A percentile compares a stretch with the other conserved stretches of the same genome.
Conservation (phyloP, 1,284 basidiomycete species). For the Ganoderma sp. region DNA sequence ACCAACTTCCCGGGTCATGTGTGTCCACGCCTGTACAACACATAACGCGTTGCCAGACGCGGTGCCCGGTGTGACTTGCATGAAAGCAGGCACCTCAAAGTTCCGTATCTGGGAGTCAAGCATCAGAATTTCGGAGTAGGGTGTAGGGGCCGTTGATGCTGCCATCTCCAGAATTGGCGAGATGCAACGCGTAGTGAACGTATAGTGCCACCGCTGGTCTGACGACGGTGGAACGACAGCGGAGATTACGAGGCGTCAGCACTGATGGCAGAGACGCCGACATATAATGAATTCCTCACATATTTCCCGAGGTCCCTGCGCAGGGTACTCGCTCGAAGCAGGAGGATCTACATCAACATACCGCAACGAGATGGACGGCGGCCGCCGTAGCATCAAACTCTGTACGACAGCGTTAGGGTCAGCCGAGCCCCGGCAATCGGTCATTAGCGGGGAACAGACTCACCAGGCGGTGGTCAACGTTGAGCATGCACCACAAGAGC, state of each 20-base stretch:
- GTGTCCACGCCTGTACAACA: slow-evolving; percentile 39
- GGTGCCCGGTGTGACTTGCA: slow-evolving; percentile 35
- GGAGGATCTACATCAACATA: slow-evolving; percentile 40
- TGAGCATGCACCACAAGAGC: slow-evolving; percentile 64
- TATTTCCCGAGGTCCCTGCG: slow-evolving; percentile 26
- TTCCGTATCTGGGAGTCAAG: slow-evolving; percentile 40
- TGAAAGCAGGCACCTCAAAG: slow-evolving; percentile 35
- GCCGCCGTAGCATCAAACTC: slow-evolving; percentile 41
- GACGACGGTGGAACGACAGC: slow-evolving; percentile 5
- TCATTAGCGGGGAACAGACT: slow-evolving; percentile 19
- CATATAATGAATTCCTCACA: slow-evolving; percentile 23
- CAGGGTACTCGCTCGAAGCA: slow-evolving; percentile 27
- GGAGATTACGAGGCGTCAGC: slow-evolving; percentile 2
- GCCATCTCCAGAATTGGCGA: slow-evolving; percentile 37
- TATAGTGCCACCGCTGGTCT: slow-evolving; percentile 42
- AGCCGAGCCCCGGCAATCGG: neutral
- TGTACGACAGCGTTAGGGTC: slow-evolving; percentile 18
- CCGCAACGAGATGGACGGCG: slow-evolving; percentile 38
- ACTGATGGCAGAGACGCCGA: neutral
- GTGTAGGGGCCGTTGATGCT: slow-evolving; percentile 32
- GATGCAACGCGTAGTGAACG: slow-evolving; percentile 39
- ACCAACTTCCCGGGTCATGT: slow-evolving; percentile 64
- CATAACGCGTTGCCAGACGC: slow-evolving; percentile 34
- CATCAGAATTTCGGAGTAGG: slow-evolving; percentile 38
- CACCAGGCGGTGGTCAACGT: slow-evolving; percentile 58